Conservation (phyloP, 2,329 filamentous ascomycete genomes). For the Aspergillus felis region DNA sequence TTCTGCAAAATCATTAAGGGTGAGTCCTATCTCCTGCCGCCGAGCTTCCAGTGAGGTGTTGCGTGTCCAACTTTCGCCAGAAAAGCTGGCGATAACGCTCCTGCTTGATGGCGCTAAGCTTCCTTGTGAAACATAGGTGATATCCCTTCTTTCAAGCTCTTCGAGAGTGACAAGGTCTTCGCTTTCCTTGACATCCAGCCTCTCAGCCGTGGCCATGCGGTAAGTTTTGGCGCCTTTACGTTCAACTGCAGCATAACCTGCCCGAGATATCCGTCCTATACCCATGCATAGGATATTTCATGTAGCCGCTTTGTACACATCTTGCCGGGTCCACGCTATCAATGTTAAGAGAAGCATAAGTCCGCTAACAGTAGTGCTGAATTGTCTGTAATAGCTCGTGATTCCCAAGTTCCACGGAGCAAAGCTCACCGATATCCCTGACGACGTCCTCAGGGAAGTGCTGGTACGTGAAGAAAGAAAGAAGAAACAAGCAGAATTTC, state of each 20-base stretch:
- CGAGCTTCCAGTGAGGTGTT: neutral
- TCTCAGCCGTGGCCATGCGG: constrained; percentile 81
- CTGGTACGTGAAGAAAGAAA: constrained; percentile 52
- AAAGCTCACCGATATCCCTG: constrained; percentile 89
- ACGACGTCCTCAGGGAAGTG: constrained; percentile 78
- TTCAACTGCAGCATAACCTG: neutral
- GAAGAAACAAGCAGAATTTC: neutral
- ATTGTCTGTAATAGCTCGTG: constrained; percentile 63
- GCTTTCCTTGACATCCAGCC: constrained; percentile 97
- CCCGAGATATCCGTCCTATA: neutral
- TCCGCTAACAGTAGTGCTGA: constrained; percentile 8
- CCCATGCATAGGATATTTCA: neutral
- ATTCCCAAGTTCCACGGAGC: constrained; percentile 93
- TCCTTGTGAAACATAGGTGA: constrained; percentile 59
- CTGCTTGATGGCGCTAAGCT: constrained; percentile 4
- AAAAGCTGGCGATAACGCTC: constrained; percentile 2
- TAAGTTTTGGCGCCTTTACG: constrained; percentile 44
- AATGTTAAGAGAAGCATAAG: neutral
- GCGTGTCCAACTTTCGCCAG: neutral
- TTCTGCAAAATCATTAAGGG: constrained; percentile 99
- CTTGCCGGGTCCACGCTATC: neutral
- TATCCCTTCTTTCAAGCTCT: constrained; percentile 94
- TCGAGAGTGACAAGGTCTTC: constrained; percentile 86
- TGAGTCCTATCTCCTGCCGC: constrained; percentile 25
- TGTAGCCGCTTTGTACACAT: neutral